Base-by-base conservation (phyloP, 768 basidiomycete species). In the Cystofilobasidium bisporidii region DNA sequence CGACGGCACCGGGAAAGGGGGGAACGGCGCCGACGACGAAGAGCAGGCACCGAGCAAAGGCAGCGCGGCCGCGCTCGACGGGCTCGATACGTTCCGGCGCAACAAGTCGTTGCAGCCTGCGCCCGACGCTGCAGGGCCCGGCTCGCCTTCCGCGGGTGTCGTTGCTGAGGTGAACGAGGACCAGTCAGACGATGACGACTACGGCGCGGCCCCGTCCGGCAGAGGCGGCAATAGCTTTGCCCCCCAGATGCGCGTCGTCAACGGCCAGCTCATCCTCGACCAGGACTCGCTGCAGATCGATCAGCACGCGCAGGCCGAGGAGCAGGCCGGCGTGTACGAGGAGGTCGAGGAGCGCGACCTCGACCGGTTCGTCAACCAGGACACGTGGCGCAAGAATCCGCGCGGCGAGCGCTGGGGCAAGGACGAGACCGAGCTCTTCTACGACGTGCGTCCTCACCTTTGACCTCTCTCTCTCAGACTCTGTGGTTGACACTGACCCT, bases 341-440 rank as follows among this genome's bases (percentile, higher is more conserved):
- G 87, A 86, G 48, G 48, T 74, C 32, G 75, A 74, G 45, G 87
- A 89, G 58, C 86, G 87, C 1, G 81, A 82, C 32, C 88, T 85
- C 0, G 91, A 92, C 72, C 82, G 84, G 72, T 92, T 93, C 72
- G 83, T 90, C 64, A 94, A 92, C 75, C 88, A 87, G 24, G 83
- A 82, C 28, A 86, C 88, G 1, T 91, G 67, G 67, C 47, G 65
- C 45, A 90, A 75, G 77, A 86, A 87, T 69, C 84, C 83, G 67
- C 83, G 86, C n/a, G 87, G 87, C 14, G 86, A 86, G 20, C 84
- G 90, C 24, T 94, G 92, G 91, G 87, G 84, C 75, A 83, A 83
- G n/a, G 87, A 87, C 69, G 91, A 93, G 76, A 94, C 91, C 0
- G 90, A 91, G 65, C 76, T 86, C 24, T 94, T 94, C 75, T 94